Base-by-base conservation (phyloP, 257 asterid species). In the Coffea eugenioides region DNA sequence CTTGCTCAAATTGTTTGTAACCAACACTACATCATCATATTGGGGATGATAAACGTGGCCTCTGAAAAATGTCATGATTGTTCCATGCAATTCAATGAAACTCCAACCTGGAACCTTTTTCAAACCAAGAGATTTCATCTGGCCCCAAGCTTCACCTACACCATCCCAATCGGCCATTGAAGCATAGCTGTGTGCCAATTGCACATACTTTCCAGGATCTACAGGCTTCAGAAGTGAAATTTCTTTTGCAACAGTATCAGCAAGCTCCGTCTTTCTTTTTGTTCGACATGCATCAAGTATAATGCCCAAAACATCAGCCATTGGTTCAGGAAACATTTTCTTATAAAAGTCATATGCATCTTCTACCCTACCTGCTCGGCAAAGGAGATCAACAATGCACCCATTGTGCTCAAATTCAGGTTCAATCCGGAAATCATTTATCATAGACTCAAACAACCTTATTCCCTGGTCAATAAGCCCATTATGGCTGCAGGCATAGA, bases 31-130 rank as follows among this genome's bases (percentile, higher is more conserved):
- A 20, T 88, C 85, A 36, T 84, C 92, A 80, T 87, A 77, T 71
- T 87, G 87, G 71, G 95, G 91, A 82, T 94, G 97, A 31, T 89
- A 83, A 82, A 85, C 83, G 27, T 94, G 97, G 59, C 89, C 89
- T 21, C 82, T 89, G 86, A 88, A 91, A 83, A 92, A 92, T 0
- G 94, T 87, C 57, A 88, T 85, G 21, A 92, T 85, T 4, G 80
- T 79, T 49, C 98, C 97, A 46, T 94, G 93, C 89, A 89, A 82
- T 78, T 92, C 97, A 6, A 94, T 86, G 75, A 78, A 91, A 84
- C 97, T 94, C 97, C 98, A 92, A 71, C 98, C 97, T 0, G 98
- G 97, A 71, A 82, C 83, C 77, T 92, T 92, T 85, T 84, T 89
- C 51, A 90, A 83, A 59, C 98, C 97, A 78, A 89, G 93, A 78